Percentiles rank a stretch among this genome's conserved stretches.
These are phyloP conservation scores for Phytophthora pinifolia DNA, from an alignment of 352 stramenopile species.

Conservation along the genomic window DNA sequence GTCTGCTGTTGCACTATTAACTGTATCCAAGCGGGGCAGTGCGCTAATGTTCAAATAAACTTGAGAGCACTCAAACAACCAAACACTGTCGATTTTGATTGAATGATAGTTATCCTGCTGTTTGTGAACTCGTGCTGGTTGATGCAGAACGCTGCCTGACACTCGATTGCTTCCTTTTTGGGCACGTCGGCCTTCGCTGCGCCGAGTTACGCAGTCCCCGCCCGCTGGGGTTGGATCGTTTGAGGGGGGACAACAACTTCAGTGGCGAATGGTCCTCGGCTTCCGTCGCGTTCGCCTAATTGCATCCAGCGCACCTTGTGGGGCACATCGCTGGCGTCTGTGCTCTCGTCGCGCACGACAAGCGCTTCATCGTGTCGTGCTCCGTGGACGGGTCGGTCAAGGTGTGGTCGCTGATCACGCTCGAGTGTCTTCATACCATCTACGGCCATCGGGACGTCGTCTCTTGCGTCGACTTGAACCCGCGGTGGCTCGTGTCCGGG, in stretches of 20 bases:
- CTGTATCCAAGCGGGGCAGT: too few species aligned
- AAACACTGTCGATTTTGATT: too few species aligned
- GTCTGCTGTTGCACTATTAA: too few species aligned
- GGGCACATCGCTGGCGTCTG: slow-evolving; percentile 67
- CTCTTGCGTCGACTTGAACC: slow-evolving; percentile 51
- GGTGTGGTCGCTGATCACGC: slow-evolving; percentile 59
- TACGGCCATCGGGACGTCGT: slow-evolving; percentile 68
- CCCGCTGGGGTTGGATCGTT: background rate
- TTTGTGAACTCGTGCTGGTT: too few species aligned
- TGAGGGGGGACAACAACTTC: slow-evolving; percentile 11
- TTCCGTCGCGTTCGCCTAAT: slow-evolving; percentile 11
- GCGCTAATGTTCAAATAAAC: too few species aligned
- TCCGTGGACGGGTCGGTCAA: slow-evolving; percentile 73
- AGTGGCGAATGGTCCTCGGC: slow-evolving; percentile 17
- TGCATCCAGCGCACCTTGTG: slow-evolving; percentile 44
- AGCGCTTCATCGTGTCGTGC: slow-evolving; percentile 62
- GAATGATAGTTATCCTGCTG: too few species aligned
- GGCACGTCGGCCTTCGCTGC: slow-evolving; percentile 17
- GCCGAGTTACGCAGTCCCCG: slow-evolving; percentile 6
- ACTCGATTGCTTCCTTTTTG: too few species aligned
- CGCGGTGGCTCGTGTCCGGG: slow-evolving; percentile 62
- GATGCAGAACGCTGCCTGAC: too few species aligned
- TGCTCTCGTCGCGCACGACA: slow-evolving; percentile 46
- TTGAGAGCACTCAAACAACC: too few species aligned
- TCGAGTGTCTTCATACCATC: slow-evolving; percentile 61